Evolutionary conservation across 139 green algal species (phyloP).

Genomic region (Coelastrella sp.): DNA sequence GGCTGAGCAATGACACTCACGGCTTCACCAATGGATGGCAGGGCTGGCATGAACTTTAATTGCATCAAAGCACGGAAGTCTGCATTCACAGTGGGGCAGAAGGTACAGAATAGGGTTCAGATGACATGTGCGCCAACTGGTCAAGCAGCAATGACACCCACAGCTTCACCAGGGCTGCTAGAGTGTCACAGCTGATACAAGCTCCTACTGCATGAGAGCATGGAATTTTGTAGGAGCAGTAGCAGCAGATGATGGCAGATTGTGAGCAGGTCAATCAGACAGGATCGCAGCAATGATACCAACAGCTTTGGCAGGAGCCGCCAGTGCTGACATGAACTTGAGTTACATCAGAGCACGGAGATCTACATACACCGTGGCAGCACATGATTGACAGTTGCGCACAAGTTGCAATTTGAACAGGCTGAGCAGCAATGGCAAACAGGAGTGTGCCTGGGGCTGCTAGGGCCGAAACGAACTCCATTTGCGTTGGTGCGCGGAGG

Average conservation of each 20-base stretch:
- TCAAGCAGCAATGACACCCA: constrained; percentile 96
- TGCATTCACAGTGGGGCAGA: constrained; percentile 2
- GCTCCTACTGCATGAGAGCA: constrained; percentile 92
- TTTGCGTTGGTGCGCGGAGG: constrained; percentile 83
- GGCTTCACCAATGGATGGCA: constrained; percentile 89
- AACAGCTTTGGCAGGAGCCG: constrained; percentile 92
- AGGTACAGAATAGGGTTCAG: neutral
- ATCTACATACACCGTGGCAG: neutral
- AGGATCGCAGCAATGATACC: constrained; percentile 89
- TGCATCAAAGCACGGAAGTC: constrained; percentile 85
- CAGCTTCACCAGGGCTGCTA: constrained; percentile 90
- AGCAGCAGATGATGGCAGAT: neutral
- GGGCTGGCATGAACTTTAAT: constrained; percentile 88
- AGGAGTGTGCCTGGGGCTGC: constrained; percentile 93
- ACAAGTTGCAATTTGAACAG: constrained; percentile 54
- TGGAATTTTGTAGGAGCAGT: constrained; percentile 58
- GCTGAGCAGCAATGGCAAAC: constrained; percentile 95
- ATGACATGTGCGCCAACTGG: constrained; percentile 75
- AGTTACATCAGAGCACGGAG: neutral
- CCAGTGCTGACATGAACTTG: constrained; percentile 73
- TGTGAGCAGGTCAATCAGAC: constrained; percentile 84
- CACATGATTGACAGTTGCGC: too few relatives aligned
- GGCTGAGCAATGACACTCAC: constrained; percentile 91
- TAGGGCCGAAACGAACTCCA: constrained; percentile 89
- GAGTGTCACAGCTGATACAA: constrained; percentile 67